Evolutionary conservation across 1,284 basidiomycete genomes (phyloP).

Genomic region (Austroboletus novae-zelandiae): DNA sequence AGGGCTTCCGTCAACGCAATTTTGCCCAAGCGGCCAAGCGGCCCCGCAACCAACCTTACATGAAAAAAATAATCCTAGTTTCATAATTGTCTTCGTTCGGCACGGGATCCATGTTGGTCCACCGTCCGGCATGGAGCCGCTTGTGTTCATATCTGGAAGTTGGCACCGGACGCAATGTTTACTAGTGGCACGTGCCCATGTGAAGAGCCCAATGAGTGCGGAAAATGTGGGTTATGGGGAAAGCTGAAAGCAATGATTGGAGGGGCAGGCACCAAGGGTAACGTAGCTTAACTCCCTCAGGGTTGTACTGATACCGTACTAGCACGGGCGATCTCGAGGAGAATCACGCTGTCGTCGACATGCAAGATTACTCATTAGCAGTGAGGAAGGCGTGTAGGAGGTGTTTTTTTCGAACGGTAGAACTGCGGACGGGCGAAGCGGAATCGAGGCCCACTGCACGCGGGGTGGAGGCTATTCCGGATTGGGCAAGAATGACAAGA

Average conservation of each 20-base stretch:
- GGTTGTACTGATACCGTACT: constrained; percentile 25
- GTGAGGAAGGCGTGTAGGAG: not conserved
- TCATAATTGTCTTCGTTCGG: too few species aligned
- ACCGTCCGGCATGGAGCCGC: too few species aligned
- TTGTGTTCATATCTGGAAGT: too few species aligned
- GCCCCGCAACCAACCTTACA: too few species aligned
- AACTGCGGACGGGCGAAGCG: not conserved
- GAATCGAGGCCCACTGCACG: constrained; percentile 1
- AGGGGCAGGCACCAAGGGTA: constrained; percentile 6
- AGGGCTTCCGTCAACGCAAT: too few species aligned
- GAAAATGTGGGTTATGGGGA: not conserved
- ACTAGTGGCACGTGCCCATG: too few species aligned
- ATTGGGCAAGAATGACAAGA: not conserved
- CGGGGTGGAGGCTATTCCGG: too few species aligned
- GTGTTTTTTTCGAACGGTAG: not conserved
- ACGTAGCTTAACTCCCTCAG: constrained; percentile 33
- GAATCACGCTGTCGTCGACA: constrained; percentile 5
- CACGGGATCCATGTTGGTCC: too few species aligned
- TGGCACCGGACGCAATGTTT: too few species aligned
- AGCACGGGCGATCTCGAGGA: constrained; percentile 15
- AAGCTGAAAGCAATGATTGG: not conserved
- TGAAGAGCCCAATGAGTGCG: too few species aligned
- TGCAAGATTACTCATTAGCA: constrained; percentile 4
- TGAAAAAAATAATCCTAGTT: too few species aligned
- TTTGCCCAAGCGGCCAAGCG: too few species aligned